phyloP scores from a whole-genome alignment of 331 rosid species.

The Prunus yedoensis region DNA sequence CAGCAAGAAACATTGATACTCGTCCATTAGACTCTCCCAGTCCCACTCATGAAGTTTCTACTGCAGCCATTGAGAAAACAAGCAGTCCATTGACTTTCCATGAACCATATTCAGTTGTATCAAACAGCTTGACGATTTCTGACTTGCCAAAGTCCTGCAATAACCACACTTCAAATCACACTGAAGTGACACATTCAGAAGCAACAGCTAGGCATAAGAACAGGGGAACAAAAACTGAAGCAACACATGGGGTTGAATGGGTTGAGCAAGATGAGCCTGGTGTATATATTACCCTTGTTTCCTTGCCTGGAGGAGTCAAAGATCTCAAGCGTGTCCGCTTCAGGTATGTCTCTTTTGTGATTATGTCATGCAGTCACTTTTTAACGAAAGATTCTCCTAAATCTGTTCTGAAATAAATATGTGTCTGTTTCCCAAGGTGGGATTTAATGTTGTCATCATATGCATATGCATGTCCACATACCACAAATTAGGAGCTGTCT shows the following conservation, averaged over 20 bases:
- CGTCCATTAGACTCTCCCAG: slow-evolving; percentile 19
- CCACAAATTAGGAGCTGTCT: background rate
- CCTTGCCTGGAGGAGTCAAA: slow-evolving; percentile 39
- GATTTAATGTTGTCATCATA: background rate
- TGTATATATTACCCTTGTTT: slow-evolving; percentile 35
- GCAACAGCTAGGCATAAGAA: slow-evolving; percentile 27
- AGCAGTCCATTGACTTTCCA: slow-evolving; percentile 20
- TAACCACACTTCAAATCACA: slow-evolving; percentile 14
- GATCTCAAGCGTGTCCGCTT: slow-evolving; percentile 47
- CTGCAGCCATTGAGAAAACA: slow-evolving; percentile 16
- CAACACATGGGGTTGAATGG: slow-evolving; percentile 30
- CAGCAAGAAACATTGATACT: slow-evolving; percentile 19
- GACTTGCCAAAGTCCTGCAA: background rate
- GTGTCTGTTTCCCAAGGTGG: background rate
- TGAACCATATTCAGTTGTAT: slow-evolving; percentile 24
- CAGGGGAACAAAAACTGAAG: slow-evolving; percentile 23
- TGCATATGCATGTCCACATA: background rate
- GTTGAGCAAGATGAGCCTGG: slow-evolving; percentile 46
- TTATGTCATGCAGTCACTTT: slow-evolving; percentile 5
- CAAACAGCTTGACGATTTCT: slow-evolving; percentile 13
- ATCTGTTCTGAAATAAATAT: background rate
- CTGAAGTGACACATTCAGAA: slow-evolving; percentile 19
- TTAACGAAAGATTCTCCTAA: background rate
- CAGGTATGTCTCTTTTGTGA: slow-evolving; percentile 29
- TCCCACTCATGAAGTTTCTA: slow-evolving; percentile 21